Conservation (phyloP, 2,329 filamentous ascomycete species). For the Cadophora malorum region DNA sequence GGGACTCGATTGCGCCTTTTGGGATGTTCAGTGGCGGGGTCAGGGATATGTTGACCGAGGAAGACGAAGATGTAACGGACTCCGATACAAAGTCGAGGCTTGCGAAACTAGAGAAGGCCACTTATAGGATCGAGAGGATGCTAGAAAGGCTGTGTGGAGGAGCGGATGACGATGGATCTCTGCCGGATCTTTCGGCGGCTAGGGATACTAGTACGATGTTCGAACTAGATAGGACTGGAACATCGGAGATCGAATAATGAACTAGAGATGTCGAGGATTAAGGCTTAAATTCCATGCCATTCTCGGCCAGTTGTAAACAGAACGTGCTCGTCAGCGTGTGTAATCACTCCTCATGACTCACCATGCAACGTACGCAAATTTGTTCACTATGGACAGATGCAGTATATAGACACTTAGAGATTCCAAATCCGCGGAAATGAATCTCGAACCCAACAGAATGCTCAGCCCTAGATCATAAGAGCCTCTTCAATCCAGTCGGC, state of each 20-base stretch:
- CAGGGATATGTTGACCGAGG: conserved; percentile 35
- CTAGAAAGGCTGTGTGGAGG: conserved; percentile 38
- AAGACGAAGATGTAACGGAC: conserved; percentile 32
- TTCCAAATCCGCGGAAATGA: neutral
- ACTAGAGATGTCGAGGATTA: neutral
- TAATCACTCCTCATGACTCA: neutral
- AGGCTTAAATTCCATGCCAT: neutral
- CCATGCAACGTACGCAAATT: neutral
- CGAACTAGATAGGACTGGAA: conserved; percentile 38
- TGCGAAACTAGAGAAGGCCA: conserved; percentile 38
- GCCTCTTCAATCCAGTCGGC: conserved; percentile 59
- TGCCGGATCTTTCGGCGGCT: conserved; percentile 6
- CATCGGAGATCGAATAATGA: conserved; percentile 32
- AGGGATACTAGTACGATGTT: conserved; percentile 27
- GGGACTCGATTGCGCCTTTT: conserved; percentile 42
- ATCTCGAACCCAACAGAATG: neutral
- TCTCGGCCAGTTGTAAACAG: neutral
- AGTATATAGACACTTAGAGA: neutral
- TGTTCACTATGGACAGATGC: neutral
- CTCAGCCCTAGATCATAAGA: conserved; percentile 28
- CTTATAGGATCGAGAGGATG: conserved; percentile 40
- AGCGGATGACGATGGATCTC: conserved; percentile 29
- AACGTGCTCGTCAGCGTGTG: neutral
- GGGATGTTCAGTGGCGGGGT: conserved; percentile 36
- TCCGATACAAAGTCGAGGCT: conserved; percentile 34